phyloP scores from a whole-genome alignment of 768 basidiomycete genomes.

The Neoboletus magnificus region DNA sequence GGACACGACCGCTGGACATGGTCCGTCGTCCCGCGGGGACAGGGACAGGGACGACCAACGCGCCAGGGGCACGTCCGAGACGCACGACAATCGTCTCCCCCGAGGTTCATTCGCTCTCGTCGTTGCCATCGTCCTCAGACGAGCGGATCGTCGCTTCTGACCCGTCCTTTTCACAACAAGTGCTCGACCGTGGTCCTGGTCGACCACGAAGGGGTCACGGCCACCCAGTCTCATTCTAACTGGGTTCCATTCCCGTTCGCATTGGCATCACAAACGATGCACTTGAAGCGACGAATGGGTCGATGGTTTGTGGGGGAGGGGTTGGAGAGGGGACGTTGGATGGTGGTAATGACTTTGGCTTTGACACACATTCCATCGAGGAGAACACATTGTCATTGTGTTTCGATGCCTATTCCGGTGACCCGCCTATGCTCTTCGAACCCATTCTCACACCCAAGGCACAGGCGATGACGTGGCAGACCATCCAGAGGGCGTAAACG shows the following conservation, averaged over 20 bases:
- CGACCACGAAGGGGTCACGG: background rate
- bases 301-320: background rate
- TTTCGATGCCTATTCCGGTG: conserved; percentile 41
- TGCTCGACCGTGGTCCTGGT: too few relatives aligned
- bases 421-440: conserved; percentile 42
- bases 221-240: background rate
- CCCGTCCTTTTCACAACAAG: background rate
- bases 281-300: background rate
- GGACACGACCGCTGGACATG: background rate
- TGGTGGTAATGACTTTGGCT: background rate
- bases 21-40: background rate
- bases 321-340: background rate
- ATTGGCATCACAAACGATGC: background rate
- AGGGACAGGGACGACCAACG: background rate
- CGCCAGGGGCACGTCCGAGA: background rate
- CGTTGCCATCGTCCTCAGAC: background rate
- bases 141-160: background rate
- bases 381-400: background rate
- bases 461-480: background rate
- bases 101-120: background rate
- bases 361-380: background rate
- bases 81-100: background rate
- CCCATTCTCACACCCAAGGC: background rate
- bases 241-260: background rate
- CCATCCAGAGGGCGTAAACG: background rate